Conservation (phyloP, 371 early-diverging fungal genomes). For the Choanephora cucurbitarum region DNA sequence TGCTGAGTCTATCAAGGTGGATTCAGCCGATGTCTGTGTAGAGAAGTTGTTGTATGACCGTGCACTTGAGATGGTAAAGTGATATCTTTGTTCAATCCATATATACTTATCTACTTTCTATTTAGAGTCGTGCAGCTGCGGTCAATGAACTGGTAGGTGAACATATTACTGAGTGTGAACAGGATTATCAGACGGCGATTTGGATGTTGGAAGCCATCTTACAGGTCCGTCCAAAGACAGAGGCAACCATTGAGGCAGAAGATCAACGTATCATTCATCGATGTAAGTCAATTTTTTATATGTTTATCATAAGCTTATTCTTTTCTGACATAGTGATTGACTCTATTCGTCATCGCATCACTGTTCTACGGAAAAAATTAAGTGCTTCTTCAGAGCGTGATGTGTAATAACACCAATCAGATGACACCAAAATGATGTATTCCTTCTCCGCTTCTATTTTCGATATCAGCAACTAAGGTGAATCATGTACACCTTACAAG, state of each 20-base stretch:
- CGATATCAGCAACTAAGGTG: too few species aligned
- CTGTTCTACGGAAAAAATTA: constrained; percentile 41
- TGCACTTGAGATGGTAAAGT: constrained; percentile 28
- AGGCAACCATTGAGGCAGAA: constrained; percentile 57
- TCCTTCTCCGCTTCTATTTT: neutral
- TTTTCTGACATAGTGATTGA: constrained; percentile 55
- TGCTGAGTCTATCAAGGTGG: constrained; percentile 53
- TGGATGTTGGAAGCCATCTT: constrained; percentile 80
- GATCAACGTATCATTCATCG: constrained; percentile 58
- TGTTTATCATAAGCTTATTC: too few species aligned
- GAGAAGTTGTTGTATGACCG: constrained; percentile 75
- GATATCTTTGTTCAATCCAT: constrained; percentile 26
- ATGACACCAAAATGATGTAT: neutral
- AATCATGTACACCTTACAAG: too few species aligned
- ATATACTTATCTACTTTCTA: constrained; percentile 8
- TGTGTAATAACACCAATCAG: constrained; percentile 17
- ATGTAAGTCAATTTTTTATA: too few species aligned
- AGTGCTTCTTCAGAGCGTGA: constrained; percentile 21
- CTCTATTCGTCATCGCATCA: constrained; percentile 49
- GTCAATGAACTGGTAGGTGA: constrained; percentile 42
- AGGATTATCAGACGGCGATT: constrained; percentile 76
- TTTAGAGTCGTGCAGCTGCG: constrained; percentile 31
- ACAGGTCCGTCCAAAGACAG: constrained; percentile 51
- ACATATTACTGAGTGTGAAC: constrained; percentile 68
- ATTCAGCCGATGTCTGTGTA: constrained; percentile 40